Percentiles rank a stretch among this genome's conserved stretches.
These are phyloP conservation scores for Thalia dealbata DNA, from an alignment of 176 grass and related monocot genomes.

Conservation along the genomic window DNA sequence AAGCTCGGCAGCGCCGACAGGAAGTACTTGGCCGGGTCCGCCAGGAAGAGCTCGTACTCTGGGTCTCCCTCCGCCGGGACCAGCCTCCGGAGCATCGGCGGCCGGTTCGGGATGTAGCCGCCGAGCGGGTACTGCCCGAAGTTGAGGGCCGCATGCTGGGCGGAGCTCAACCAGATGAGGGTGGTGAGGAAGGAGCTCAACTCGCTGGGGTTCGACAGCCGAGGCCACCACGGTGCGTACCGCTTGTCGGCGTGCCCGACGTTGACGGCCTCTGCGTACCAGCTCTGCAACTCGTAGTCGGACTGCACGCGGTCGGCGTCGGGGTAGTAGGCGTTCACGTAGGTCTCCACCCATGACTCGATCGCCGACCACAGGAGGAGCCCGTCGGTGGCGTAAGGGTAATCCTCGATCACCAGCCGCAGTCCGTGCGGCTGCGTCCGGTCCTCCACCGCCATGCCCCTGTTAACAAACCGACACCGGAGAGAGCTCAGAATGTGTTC, in stretches of 20 bases:
- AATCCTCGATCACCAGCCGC: conserved; percentile 75
- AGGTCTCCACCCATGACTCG: conserved; percentile 38
- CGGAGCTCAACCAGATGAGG: conserved; percentile 79
- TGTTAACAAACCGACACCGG: conserved; percentile 8
- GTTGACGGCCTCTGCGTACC: conserved; percentile 63
- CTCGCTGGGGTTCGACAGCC: conserved; percentile 33
- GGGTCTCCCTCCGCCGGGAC: conserved; percentile 71
- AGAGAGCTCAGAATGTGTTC: background rate
- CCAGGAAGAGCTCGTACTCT: conserved; percentile 49
- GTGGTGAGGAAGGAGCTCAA: conserved; percentile 64
- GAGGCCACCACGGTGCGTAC: conserved; percentile 85
- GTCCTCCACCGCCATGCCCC: conserved; percentile 92
- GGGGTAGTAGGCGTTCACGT: conserved; percentile 62
- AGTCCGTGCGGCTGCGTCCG: conserved; percentile 54
- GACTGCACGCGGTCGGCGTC: conserved; percentile 30
- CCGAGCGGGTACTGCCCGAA: conserved; percentile 96
- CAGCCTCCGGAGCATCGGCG: conserved; percentile 83
- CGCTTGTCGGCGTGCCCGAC: conserved; percentile 70
- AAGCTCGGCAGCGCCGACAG: conserved; percentile 82
- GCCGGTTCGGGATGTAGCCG: conserved; percentile 86
- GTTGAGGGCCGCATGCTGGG: conserved; percentile 91
- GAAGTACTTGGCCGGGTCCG: conserved; percentile 72
- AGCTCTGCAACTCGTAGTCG: conserved; percentile 77
- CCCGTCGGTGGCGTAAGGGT: conserved; percentile 81
- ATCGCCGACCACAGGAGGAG: conserved; percentile 83